These are phyloP conservation scores for Dicorynia guianensis DNA, from an alignment of 306 rosid genomes.

Conservation along the genomic window DNA sequence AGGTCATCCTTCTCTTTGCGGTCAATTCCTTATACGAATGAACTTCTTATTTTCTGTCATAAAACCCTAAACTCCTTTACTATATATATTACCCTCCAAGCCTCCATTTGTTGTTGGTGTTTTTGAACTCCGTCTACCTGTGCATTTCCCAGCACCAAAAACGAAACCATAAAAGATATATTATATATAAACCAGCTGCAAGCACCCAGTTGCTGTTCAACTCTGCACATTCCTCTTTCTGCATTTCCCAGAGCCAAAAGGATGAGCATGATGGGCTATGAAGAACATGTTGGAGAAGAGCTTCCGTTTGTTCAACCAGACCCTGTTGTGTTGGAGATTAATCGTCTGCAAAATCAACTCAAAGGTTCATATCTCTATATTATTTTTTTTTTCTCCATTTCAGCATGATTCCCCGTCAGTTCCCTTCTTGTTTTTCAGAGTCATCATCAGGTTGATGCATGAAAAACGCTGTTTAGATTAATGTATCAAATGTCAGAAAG, in stretches of 20 bases:
- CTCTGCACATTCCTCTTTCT: constrained; percentile 6
- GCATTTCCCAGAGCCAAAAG: constrained; percentile 16
- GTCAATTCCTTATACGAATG: constrained; percentile 58
- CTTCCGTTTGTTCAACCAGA: constrained; percentile 55
- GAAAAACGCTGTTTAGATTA: neutral
- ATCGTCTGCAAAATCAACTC: constrained; percentile 73
- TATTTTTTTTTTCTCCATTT: neutral
- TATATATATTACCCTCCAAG: constrained; percentile 19
- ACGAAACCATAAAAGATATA: neutral
- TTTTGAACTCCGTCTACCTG: constrained; percentile 24
- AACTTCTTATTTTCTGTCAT: constrained; percentile 44
- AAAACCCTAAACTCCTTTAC: constrained; percentile 2
- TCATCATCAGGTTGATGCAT: constrained; percentile 11
- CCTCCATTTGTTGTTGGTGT: constrained; percentile 28
- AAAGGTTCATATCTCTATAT: constrained; percentile 59
- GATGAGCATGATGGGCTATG: constrained; percentile 60
- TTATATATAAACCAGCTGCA: constrained; percentile 19
- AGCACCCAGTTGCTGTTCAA: constrained; percentile 17
- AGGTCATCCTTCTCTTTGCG: constrained; percentile 47
- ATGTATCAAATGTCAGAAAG: neutral
- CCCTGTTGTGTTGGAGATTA: constrained; percentile 77
- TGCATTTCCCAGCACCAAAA: constrained; percentile 26
- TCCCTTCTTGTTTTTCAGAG: neutral
- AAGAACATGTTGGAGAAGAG: constrained; percentile 60
- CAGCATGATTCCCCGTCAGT: neutral